A percentile compares a stretch with the other conserved stretches of the same genome.
Conservation (phyloP, 2,329 filamentous ascomycete genomes). For the Colletotrichum sansevieriae region DNA sequence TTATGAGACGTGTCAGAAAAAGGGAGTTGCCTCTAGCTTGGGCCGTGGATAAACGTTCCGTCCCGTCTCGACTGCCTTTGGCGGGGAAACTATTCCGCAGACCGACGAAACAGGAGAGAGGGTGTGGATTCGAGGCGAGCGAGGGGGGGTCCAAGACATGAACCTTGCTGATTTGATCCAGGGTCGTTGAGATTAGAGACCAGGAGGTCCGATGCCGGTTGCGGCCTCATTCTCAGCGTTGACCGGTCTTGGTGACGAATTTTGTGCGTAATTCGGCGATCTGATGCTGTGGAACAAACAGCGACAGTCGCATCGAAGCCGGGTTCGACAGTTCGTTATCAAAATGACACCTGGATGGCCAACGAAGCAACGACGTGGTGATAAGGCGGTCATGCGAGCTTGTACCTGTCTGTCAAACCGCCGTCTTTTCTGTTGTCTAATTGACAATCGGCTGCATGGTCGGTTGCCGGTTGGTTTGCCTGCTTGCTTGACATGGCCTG, state of each 20-base stretch:
- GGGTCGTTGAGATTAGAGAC: constrained; percentile 8
- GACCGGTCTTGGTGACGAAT: constrained; percentile 1
- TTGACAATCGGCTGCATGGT: constrained; percentile 19
- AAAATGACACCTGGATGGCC: constrained; percentile 28
- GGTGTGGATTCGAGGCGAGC: constrained; percentile 25
- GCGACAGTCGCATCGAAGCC: constrained; percentile 10
- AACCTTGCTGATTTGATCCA: constrained; percentile 26
- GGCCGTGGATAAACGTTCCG: constrained; percentile 38
- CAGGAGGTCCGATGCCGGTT: constrained; percentile 13
- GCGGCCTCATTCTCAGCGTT: constrained; percentile 13
- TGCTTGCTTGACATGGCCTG: constrained; percentile 15
- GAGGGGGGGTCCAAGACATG: background rate
- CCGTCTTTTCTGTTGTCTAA: constrained; percentile 3
- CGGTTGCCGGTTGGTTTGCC: constrained; percentile 8
- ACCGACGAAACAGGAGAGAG: constrained; percentile 31
- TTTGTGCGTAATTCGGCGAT: constrained; percentile 5
- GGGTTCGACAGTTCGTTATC: constrained; percentile 12
- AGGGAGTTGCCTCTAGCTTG: constrained; percentile 17
- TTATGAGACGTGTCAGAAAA: constrained; percentile 41
- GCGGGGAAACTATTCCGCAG: constrained; percentile 34
- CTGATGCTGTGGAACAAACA: constrained; percentile 23
- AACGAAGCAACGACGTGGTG: constrained; percentile 15
- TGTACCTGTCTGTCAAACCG: constrained; percentile 15
- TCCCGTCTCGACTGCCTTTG: constrained; percentile 35
- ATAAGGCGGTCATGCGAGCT: constrained; percentile 19